phyloP scores from a whole-genome alignment of 148 eudicot species.

The Silene latifolia region DNA sequence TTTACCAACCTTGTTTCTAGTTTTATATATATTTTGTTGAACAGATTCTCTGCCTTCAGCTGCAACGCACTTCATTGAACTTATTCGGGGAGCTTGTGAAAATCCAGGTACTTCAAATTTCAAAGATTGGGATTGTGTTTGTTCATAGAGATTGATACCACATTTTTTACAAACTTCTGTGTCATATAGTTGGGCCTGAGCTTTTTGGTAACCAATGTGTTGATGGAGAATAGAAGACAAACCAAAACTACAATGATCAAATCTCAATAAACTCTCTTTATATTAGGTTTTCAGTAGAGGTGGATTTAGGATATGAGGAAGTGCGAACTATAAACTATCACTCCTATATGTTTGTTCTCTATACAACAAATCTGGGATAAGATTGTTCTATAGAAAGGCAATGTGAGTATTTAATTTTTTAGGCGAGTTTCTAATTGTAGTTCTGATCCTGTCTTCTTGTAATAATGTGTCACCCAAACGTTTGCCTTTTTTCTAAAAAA shows the following conservation, averaged over 20 bases:
- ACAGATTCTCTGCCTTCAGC: constrained; percentile 85
- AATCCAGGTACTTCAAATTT: constrained; percentile 49
- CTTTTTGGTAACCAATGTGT: too few species aligned
- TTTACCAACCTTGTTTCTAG: neutral
- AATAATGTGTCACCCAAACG: too few species aligned
- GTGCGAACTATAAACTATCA: too few species aligned
- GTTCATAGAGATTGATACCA: neutral
- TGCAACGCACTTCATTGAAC: constrained; percentile 75
- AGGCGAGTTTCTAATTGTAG: too few species aligned
- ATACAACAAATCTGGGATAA: too few species aligned
- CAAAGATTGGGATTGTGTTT: neutral
- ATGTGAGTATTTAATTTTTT: neutral
- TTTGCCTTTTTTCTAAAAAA: too few species aligned
- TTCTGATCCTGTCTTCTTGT: too few species aligned
- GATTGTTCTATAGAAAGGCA: too few species aligned
- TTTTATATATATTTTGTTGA: constrained; percentile 1
- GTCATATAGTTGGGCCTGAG: too few species aligned
- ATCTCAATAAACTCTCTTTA: neutral
- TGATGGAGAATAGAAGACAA: too few species aligned
- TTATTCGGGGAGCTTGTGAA: constrained; percentile 65
- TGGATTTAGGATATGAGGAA: neutral
- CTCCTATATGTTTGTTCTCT: too few species aligned
- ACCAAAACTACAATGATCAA: neutral
- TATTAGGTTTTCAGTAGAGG: neutral
- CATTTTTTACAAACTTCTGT: too few species aligned